Percentiles rank a stretch among this genome's conserved stretches.
These are phyloP conservation scores for Puccinia novopanici DNA, from an alignment of 1,284 basidiomycete genomes.

Conservation along the genomic window DNA sequence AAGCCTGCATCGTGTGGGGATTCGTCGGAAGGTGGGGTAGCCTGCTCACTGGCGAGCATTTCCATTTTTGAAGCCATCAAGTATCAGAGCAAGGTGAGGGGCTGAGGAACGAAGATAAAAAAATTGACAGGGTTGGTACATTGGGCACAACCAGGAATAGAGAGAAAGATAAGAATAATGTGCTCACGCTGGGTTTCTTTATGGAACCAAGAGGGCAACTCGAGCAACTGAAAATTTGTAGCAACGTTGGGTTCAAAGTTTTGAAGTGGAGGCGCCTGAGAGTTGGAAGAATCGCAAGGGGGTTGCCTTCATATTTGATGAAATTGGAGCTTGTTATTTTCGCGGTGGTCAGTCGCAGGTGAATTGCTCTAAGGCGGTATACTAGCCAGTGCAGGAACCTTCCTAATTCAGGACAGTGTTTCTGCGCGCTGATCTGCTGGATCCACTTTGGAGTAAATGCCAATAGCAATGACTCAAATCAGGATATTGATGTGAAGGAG, in stretches of 20 bases:
- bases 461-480: constrained; percentile 34
- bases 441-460: too few species aligned
- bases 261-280: not conserved
- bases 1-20: too few species aligned
- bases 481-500: constrained; percentile 4
- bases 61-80: too few species aligned
- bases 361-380: constrained; percentile 8
- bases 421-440: too few species aligned
- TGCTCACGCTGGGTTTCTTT: not conserved
- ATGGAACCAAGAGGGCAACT: not conserved
- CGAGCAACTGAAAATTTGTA: not conserved
- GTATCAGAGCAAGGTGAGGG: constrained; percentile 13
- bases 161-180: not conserved
- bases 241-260: not conserved
- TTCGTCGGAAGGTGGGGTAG: too few species aligned
- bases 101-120: not conserved
- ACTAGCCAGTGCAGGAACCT: too few species aligned
- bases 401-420: too few species aligned
- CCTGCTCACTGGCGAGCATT: too few species aligned
- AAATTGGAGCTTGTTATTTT: not conserved
- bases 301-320: not conserved
- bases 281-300: not conserved
- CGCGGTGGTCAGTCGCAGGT: not conserved
- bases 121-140: not conserved
- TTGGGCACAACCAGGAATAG: not conserved